Evolutionary conservation across 805 yeast genomes (phyloP).

Genomic region (Starmerella lactis-condensi): DNA sequence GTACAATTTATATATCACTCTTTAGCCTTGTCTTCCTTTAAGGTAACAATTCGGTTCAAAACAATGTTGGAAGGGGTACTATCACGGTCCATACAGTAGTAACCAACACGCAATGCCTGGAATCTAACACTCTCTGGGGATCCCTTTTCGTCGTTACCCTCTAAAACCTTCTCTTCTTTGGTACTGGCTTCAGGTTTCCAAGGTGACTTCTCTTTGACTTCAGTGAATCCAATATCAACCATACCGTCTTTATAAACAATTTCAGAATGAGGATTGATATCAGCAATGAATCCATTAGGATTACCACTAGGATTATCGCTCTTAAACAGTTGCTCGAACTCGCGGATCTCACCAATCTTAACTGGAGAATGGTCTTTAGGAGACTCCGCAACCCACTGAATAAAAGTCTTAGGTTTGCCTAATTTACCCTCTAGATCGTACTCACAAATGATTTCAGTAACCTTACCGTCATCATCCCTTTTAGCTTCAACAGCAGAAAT

Average conservation of each 20-base stretch:
- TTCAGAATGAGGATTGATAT: slow-evolving; percentile 66
- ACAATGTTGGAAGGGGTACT: slow-evolving; percentile 42
- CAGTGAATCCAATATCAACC: slow-evolving; percentile 59
- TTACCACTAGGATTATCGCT: slow-evolving; percentile 79
- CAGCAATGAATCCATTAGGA: slow-evolving; percentile 76
- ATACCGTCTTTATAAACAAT: slow-evolving; percentile 44
- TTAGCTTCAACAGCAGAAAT: slow-evolving; percentile 53
- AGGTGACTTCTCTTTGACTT: slow-evolving; percentile 54
- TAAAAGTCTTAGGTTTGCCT: slow-evolving; percentile 81
- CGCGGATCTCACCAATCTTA: slow-evolving; percentile 54
- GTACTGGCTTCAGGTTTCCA: slow-evolving; percentile 39
- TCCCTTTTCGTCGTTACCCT: slow-evolving; percentile 39
- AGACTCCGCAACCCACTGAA: slow-evolving; percentile 85
- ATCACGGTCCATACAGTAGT: slow-evolving; percentile 79
- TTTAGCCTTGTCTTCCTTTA: slow-evolving; percentile 52
- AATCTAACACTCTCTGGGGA: slow-evolving; percentile 75
- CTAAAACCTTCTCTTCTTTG: slow-evolving; percentile 37
- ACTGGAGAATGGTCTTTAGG: slow-evolving; percentile 44
- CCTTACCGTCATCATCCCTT: slow-evolving; percentile 42
- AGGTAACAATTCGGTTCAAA: slow-evolving; percentile 78
- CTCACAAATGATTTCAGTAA: slow-evolving; percentile 54
- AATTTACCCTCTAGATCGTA: slow-evolving; percentile 44
- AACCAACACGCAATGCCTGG: slow-evolving; percentile 95
- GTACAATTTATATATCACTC: slow-evolving; percentile 2
- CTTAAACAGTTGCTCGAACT: slow-evolving; percentile 71